Percentiles rank a stretch among this genome's conserved stretches.
These are phyloP conservation scores for Sicyos edulis DNA, from an alignment of 306 rosid genomes.

Conservation along the genomic window DNA sequence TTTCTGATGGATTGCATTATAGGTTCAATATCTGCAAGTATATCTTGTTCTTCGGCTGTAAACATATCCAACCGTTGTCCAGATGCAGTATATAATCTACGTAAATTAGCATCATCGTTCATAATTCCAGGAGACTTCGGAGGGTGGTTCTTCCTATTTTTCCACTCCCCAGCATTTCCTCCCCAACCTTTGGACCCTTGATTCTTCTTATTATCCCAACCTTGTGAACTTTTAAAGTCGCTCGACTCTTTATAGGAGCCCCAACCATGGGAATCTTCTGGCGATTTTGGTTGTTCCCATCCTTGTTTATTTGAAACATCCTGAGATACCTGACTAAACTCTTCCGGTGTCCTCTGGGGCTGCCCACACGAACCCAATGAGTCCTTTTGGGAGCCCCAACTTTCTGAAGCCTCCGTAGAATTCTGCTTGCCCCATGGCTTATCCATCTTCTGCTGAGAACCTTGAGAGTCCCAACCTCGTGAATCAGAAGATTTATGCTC, in stretches of 20 bases:
- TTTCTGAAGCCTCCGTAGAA: neutral
- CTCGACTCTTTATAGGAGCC: constrained; percentile 31
- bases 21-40: constrained; percentile 52
- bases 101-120: constrained; percentile 24
- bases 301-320: constrained; percentile 21
- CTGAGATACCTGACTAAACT: constrained; percentile 11
- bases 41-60: constrained; percentile 69
- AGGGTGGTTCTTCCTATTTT: constrained; percentile 46
- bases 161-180: constrained; percentile 56
- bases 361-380: constrained; percentile 13
- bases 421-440: constrained; percentile 20
- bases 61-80: constrained; percentile 57
- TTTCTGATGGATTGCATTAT: constrained; percentile 56
- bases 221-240: constrained; percentile 33
- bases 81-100: constrained; percentile 34
- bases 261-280: constrained; percentile 35
- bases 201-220: constrained; percentile 45
- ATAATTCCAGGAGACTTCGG: constrained; percentile 46
- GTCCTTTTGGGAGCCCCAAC: constrained; percentile 22
- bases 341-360: constrained; percentile 14
- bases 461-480: constrained; percentile 22
- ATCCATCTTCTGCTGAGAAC: constrained; percentile 13
- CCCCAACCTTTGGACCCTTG: constrained; percentile 71
- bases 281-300: constrained; percentile 26
- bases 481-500: constrained; percentile 1